Base-by-base conservation (phyloP, 2,329 filamentous ascomycete genomes). In the Cladosporium sphaerospermum region DNA sequence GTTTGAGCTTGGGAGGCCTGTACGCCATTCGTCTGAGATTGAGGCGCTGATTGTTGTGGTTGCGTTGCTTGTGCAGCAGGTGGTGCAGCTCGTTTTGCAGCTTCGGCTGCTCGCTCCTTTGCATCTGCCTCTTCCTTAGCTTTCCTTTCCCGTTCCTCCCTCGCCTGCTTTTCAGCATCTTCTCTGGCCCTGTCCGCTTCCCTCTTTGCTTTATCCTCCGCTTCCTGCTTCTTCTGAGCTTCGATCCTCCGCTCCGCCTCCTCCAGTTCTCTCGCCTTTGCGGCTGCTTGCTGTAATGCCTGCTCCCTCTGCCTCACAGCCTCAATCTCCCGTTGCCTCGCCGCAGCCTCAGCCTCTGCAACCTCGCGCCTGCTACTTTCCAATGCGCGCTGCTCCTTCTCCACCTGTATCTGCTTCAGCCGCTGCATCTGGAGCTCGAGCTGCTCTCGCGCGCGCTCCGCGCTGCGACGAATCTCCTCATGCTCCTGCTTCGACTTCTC, bases 401-500 rank as follows among this genome's bases (percentile, higher is more conserved):
- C 68, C 28, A 69, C 68, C 23, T 62, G 62, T 50, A 64, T 60
- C 28, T 62, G 56, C 10, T 64, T 59, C 54, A 68, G 62, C 23
- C 65, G 62, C 56, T 72, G 66, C 37, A 71, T 62, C 64, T 77
- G 70, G 7, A 75, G 58, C 16, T 71, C 65, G 54, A 80, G 69
- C n/a, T 73, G 70, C 39, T 78, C 69, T n/a, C 80, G 61, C 14
- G 75, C 77, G 16, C 75, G 72, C 61, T 81, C 75, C 3, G 81
- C 81, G 46, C 76, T 74, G 49, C 75, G 70, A 43, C 76, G 77
- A 9, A 92, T 78, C 28, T 80, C 77, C 36, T 86, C 80, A 66
- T 90, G 87, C 62, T 85, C 80, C 11, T 76, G 75, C 45, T 81
- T 81, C 3, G 85, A 85, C 44, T 79, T 78, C 43, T 79, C 80